phyloP scores from a whole-genome alignment of 345 rosid genomes.

The Limnanthes douglasii region DNA sequence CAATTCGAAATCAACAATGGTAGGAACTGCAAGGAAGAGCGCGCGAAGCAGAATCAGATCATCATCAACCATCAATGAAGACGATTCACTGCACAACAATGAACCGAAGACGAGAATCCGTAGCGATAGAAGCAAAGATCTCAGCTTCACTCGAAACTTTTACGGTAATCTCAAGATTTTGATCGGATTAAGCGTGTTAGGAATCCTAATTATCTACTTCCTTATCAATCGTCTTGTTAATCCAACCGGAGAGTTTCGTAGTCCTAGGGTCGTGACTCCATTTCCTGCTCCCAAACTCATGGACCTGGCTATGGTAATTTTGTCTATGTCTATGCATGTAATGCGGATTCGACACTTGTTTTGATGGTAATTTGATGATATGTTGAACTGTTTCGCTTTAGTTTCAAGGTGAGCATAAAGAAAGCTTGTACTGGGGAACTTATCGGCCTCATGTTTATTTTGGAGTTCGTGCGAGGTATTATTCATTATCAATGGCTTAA shows the following conservation, averaged over 20 bases:
- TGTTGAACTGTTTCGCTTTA: slow-evolving; percentile 7
- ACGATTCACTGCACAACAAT: slow-evolving; percentile 7
- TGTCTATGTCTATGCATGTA: neutral
- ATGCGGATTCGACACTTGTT: slow-evolving; percentile 3
- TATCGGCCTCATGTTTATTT: slow-evolving; percentile 79
- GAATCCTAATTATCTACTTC: slow-evolving; percentile 17
- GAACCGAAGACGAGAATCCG: slow-evolving; percentile 14
- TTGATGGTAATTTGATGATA: neutral
- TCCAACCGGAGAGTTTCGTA: slow-evolving; percentile 16
- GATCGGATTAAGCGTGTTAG: slow-evolving; percentile 19
- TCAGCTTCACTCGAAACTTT: slow-evolving; percentile 16
- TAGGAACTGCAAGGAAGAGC: slow-evolving; percentile 36
- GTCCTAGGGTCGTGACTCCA: slow-evolving; percentile 67
- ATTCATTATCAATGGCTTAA: neutral
- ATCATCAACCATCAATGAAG: slow-evolving; percentile 15
- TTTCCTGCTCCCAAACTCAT: slow-evolving; percentile 65
- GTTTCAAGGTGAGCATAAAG: slow-evolving; percentile 83
- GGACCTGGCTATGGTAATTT: slow-evolving; percentile 49
- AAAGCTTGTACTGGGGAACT: slow-evolving; percentile 88
- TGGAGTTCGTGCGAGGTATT: slow-evolving; percentile 80
- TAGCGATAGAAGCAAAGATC: slow-evolving; percentile 14
- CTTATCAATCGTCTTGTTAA: slow-evolving; percentile 19
- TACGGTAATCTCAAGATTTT: slow-evolving; percentile 21
- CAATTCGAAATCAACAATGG: too few relatives aligned
- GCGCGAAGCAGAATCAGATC: slow-evolving; percentile 47